Evolutionary conservation across 2,329 filamentous ascomycete genomes (phyloP).

Genomic region (Paraconiothyrium sp.): DNA sequence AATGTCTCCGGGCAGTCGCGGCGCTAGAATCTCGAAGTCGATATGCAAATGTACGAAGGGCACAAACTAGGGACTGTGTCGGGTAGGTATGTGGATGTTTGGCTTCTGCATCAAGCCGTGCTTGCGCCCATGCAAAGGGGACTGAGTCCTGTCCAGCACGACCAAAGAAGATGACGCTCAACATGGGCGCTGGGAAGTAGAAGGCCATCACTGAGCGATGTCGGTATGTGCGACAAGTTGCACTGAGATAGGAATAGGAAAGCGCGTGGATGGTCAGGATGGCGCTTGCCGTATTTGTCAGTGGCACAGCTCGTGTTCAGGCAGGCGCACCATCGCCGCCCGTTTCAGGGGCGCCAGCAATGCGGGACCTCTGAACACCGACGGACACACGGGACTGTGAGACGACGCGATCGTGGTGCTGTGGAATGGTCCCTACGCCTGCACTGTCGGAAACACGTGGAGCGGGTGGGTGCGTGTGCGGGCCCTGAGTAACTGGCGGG

Average conservation of each 20-base stretch:
- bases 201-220: neutral
- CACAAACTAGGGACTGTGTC: too few species aligned
- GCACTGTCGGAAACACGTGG: constrained; percentile 9
- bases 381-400: neutral
- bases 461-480: neutral
- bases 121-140: too few species aligned
- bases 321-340: constrained; percentile 3
- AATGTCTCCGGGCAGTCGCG: neutral
- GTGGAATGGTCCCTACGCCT: neutral
- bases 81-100: too few species aligned
- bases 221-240: neutral
- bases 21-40: neutral
- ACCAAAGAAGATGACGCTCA: too few species aligned
- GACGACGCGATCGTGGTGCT: neutral
- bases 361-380: neutral
- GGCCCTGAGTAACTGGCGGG: neutral
- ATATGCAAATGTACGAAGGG: too few species aligned
- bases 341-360: constrained; percentile 1
- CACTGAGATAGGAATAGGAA: neutral
- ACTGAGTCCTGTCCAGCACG: too few species aligned
- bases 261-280: neutral
- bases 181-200: too few species aligned
- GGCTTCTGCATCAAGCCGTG: too few species aligned
- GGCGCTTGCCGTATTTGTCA: constrained; percentile 4
- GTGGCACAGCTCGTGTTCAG: constrained; percentile 5